Percentiles rank a stretch among this genome's conserved stretches.
Conservation (phyloP, 164 flowering plant species). For the Annona cherimola region DNA sequence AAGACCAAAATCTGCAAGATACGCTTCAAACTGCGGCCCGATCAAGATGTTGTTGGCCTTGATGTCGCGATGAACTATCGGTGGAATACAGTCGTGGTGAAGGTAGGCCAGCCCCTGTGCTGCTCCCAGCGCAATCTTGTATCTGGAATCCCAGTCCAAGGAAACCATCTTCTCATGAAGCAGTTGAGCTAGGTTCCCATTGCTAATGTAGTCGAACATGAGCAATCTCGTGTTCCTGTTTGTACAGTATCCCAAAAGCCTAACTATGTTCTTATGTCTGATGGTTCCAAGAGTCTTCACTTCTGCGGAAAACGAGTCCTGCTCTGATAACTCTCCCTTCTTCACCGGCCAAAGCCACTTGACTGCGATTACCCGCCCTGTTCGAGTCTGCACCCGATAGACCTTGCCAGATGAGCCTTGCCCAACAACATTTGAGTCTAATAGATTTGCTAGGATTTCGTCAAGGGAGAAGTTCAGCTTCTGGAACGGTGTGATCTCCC, state of each 20-base stretch:
- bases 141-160: slow-evolving; percentile 59
- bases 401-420: slow-evolving; percentile 58
- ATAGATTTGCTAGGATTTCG: slow-evolving; percentile 33
- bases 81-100: slow-evolving; percentile 65
- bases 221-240: slow-evolving; percentile 46
- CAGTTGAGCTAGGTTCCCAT: slow-evolving; percentile 48
- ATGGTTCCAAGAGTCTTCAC: slow-evolving; percentile 50
- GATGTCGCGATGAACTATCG: slow-evolving; percentile 58
- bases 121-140: slow-evolving; percentile 46
- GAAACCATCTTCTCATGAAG: slow-evolving; percentile 42
- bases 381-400: slow-evolving; percentile 50
- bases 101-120: slow-evolving; percentile 63
- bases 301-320: slow-evolving; percentile 53
- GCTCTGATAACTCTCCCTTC: slow-evolving; percentile 30
- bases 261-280: slow-evolving; percentile 59
- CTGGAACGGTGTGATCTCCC: slow-evolving; percentile 58
- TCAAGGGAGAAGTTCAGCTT: slow-evolving; percentile 48
- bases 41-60: slow-evolving; percentile 58
- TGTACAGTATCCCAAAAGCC: slow-evolving; percentile 50
- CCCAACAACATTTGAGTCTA: slow-evolving; percentile 48
- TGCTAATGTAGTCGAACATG: slow-evolving; percentile 51
- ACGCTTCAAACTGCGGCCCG: slow-evolving; percentile 49
- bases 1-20: slow-evolving; percentile 61
- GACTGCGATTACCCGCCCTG: slow-evolving; percentile 40
- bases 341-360: slow-evolving; percentile 54